phyloP scores from a whole-genome alignment of 345 rosid genomes.

The Salix arbutifolia region DNA sequence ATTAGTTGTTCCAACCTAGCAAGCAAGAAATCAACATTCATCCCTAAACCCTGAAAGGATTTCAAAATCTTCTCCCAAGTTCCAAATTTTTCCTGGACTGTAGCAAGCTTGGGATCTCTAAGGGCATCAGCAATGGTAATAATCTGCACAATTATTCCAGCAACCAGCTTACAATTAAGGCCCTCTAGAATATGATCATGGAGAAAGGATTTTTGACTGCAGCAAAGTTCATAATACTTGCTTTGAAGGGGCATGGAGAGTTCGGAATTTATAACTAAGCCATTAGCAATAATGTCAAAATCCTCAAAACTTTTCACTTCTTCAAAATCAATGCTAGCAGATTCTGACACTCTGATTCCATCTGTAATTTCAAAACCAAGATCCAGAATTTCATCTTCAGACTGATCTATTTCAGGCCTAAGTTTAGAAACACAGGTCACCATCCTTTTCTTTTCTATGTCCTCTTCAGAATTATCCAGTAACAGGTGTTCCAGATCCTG shows the following conservation, averaged over 20 bases:
- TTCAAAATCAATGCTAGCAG: constrained; percentile 19
- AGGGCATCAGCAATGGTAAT: constrained; percentile 37
- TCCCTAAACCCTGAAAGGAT: constrained; percentile 31
- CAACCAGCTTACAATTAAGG: constrained; percentile 25
- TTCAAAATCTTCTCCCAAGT: constrained; percentile 34
- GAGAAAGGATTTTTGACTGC: constrained; percentile 33
- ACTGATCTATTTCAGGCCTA: constrained; percentile 6
- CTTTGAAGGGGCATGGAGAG: constrained; percentile 24
- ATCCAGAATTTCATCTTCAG: constrained; percentile 20
- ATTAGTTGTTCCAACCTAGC: constrained; percentile 21
- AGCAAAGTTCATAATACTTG: constrained; percentile 43
- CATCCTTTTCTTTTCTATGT: constrained; percentile 1
- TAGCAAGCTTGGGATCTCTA: constrained; percentile 29
- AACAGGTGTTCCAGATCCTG: constrained; percentile 7
- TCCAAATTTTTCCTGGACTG: constrained; percentile 15
- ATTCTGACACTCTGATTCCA: constrained; percentile 26
- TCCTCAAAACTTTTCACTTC: constrained; percentile 36
- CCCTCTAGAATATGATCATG: constrained; percentile 32
- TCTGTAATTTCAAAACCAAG: constrained; percentile 17
- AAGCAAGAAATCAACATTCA: constrained; percentile 32
- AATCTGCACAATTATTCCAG: constrained; percentile 25
- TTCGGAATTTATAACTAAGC: constrained; percentile 29
- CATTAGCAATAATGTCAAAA: constrained; percentile 31
- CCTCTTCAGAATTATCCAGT: constrained; percentile 1
- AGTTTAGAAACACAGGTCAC: not conserved